Evolutionary conservation across 1,139 yeast genomes (phyloP).

Genomic region (Blastobotrys persicus): DNA sequence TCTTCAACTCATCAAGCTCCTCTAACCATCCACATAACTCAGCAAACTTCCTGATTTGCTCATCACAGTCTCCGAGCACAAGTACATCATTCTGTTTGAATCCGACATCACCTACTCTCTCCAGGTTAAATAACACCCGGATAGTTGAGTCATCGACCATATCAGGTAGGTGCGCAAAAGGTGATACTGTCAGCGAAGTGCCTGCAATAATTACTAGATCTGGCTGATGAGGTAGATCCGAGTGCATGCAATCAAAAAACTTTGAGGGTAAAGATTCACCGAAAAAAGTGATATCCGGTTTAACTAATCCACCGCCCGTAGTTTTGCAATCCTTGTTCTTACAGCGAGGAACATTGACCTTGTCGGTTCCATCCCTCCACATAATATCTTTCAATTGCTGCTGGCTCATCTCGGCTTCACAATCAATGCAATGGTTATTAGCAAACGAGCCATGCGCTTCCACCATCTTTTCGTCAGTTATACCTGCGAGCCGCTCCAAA

Average conservation of each 20-base stretch:
- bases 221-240: conserved; percentile 52
- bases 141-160: conserved; percentile 51
- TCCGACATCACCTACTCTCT: conserved; percentile 64
- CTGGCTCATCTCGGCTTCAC: conserved; percentile 54
- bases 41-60: conserved; percentile 53
- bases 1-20: conserved; percentile 40
- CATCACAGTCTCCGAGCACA: conserved; percentile 62
- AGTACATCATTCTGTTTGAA: conserved; percentile 60
- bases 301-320: conserved; percentile 56
- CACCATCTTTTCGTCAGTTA: conserved; percentile 58
- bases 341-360: conserved; percentile 56
- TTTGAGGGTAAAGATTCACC: conserved; percentile 77
- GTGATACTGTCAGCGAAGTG: conserved; percentile 82
- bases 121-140: conserved; percentile 71
- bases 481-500: conserved; percentile 80
- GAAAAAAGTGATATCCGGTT: conserved; percentile 91
- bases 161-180: conserved; percentile 80
- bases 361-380: conserved; percentile 29
- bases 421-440: conserved; percentile 73
- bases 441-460: conserved; percentile 98
- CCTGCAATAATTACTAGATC: conserved; percentile 88
- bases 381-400: conserved; percentile 50
- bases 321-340: conserved; percentile 37
- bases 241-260: conserved; percentile 58
- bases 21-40: conserved; percentile 61